Base-by-base conservation (phyloP, 108 stramenopile species). In the Cylindrotheca closterium region DNA sequence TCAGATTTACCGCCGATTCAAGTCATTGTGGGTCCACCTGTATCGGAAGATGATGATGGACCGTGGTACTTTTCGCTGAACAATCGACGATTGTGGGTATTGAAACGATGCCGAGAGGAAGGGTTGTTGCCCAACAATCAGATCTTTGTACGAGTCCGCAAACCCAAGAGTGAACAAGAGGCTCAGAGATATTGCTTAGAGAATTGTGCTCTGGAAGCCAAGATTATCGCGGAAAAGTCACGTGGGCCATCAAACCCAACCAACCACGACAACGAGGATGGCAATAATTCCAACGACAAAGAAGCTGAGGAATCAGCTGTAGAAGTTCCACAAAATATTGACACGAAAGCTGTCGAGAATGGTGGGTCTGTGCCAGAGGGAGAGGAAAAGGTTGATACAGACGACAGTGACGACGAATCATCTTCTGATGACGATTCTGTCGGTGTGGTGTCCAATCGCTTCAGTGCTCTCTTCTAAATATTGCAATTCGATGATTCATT, bases 1-100 rank as follows among this genome's bases (percentile, higher is more conserved):
- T 60, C 51, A 0, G 91, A 96, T 65, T 70, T 97, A 30, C 96
- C 95, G 12, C 82, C 83, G 33, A 97, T 97, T 54, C 92, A 96
- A 68, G 87, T 94, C 8, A 34, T 94, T 1, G 77, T 87, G 4
- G 89, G 89, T 26, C 83, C 85, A 22, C 2, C 19, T 5, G 75
- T 75, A 27, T 68, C 84, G 48, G 25, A 69, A 27, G 51, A 25
- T 19, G 69, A 66, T 23, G 50, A 22, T 2, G 74, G 78, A 56
- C 72, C 81, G 22, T 94, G 93, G 83, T 97, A 95, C 30, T 96
- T 95, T 63, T 89, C 90, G 5, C 76, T 97, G 18, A 97, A 97
- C 76, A 97, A 96, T 73, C 76, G 95, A 42, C 66, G 96, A 45
- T 63, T 97, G 10, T 97, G 86, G 86, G 94, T 97, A 10, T 59